A percentile compares a stretch with the other conserved stretches of the same genome.
Evolutionary conservation across 2,329 filamentous ascomycete genomes (phyloP).

Genomic region (Aureobasidium mangrovei): DNA sequence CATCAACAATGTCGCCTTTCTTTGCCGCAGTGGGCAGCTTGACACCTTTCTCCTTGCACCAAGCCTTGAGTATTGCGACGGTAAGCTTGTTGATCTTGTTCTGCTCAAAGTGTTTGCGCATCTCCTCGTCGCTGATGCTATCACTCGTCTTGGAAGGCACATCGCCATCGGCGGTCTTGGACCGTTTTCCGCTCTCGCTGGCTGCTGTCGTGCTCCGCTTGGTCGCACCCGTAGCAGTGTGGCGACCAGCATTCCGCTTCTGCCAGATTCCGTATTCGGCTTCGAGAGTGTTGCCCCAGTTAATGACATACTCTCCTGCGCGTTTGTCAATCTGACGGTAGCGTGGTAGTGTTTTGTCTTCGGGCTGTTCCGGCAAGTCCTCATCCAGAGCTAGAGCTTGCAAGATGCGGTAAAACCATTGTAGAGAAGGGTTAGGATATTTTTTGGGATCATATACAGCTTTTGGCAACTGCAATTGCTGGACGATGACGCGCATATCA

Average conservation of each 20-base stretch:
- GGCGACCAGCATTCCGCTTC: slow-evolving; percentile 23
- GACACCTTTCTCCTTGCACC: slow-evolving; percentile 23
- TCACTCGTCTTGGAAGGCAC: slow-evolving; percentile 19
- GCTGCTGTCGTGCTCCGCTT: slow-evolving; percentile 34
- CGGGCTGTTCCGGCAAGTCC: slow-evolving; percentile 64
- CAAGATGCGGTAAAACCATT: slow-evolving; percentile 95
- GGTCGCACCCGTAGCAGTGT: slow-evolving; percentile 34
- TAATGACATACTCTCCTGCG: slow-evolving; percentile 66
- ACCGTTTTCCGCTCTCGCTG: slow-evolving; percentile 35
- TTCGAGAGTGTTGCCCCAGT: slow-evolving; percentile 65
- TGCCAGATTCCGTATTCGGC: slow-evolving; percentile 43
- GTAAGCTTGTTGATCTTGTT: slow-evolving; percentile 35
- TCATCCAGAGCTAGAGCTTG: slow-evolving; percentile 89
- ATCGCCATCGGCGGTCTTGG: slow-evolving; percentile 31
- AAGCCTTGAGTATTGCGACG: slow-evolving; percentile 26
- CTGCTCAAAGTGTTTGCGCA: slow-evolving; percentile 36
- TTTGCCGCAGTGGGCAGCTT: slow-evolving; percentile 21
- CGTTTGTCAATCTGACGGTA: slow-evolving; percentile 85
- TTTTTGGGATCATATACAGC: slow-evolving; percentile 73
- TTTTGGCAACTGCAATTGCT: slow-evolving; percentile 82
- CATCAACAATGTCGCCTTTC: slow-evolving; percentile 29
- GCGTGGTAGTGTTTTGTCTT: slow-evolving; percentile 76
- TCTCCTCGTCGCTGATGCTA: slow-evolving; percentile 35
- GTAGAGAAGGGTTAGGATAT: slow-evolving; percentile 76
- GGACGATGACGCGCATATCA: slow-evolving; percentile 70